Evolutionary conservation across 169 alveolate species (phyloP).

Genomic region (Cryptosporidium viatorum): DNA sequence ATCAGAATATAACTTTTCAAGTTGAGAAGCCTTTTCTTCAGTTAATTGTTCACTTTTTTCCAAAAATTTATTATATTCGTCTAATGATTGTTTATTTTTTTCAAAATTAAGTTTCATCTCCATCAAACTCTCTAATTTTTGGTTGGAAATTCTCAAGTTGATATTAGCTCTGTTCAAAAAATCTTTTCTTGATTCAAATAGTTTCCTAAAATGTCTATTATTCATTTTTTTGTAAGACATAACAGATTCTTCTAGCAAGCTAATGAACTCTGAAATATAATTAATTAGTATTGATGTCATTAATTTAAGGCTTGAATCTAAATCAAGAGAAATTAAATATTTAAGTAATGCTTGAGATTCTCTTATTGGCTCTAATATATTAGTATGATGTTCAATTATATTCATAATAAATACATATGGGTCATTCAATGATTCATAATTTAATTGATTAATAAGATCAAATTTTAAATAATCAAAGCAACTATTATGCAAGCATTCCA

Average conservation of each 20-base stretch:
- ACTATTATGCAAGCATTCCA: neutral
- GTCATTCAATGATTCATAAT: neutral
- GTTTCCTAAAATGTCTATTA: neutral
- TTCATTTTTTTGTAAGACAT: neutral
- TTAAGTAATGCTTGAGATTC: neutral
- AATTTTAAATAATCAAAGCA: neutral
- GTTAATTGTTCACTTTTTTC: neutral
- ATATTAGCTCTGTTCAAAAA: neutral
- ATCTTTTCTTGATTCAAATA: neutral
- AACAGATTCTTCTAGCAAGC: neutral
- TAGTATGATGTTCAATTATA: neutral
- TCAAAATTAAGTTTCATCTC: neutral
- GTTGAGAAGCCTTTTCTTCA: neutral
- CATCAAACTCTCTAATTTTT: neutral
- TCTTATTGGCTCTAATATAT: neutral
- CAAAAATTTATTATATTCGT: neutral
- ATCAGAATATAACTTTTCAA: neutral
- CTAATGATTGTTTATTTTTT: neutral
- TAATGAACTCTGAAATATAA: neutral
- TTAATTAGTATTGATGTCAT: neutral
- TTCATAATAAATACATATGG: neutral
- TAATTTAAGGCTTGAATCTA: neutral
- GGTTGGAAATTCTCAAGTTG: neutral
- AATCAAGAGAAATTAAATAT: neutral
- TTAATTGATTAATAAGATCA: neutral